phyloP scores from a whole-genome alignment of 2,329 filamentous ascomycete species.

The Phialophora expanda region DNA sequence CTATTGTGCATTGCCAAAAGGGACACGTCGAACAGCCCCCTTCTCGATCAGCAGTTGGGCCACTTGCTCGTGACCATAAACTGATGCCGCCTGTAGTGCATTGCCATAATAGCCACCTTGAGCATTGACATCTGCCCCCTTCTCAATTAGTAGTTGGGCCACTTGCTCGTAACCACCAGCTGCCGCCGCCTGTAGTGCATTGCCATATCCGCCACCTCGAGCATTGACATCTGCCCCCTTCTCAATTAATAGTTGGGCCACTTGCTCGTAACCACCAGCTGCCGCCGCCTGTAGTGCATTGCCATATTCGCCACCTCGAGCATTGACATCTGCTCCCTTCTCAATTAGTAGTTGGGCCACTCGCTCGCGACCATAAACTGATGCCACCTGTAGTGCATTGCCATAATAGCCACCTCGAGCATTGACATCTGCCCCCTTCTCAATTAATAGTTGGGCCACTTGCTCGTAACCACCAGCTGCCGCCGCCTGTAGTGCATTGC shows the following conservation, averaged over 20 bases:
- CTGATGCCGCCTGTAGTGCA: no score
- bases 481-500: not conserved
- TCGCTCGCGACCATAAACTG: slow-evolving; percentile 8
- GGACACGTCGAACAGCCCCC: not conserved
- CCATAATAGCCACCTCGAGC: not conserved
- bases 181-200: no score
- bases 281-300: not conserved
- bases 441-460: not conserved
- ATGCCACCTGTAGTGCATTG: slow-evolving; percentile 7
- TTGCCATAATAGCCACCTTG: no score
- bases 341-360: slow-evolving; percentile 15
- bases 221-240: not conserved
- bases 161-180: no score
- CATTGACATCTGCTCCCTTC: not conserved
- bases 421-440: not conserved
- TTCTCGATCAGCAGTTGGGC: not conserved
- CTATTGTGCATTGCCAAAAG: not conserved
- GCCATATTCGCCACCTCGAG: not conserved
- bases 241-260: not conserved
- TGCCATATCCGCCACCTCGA: not conserved
- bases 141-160: no score
- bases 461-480: not conserved
- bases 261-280: not conserved
- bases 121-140: no score
- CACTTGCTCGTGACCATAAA: no score